Evolutionary conservation across 1,284 basidiomycete genomes (phyloP).

Genomic region (Megacollybia platyphylla): DNA sequence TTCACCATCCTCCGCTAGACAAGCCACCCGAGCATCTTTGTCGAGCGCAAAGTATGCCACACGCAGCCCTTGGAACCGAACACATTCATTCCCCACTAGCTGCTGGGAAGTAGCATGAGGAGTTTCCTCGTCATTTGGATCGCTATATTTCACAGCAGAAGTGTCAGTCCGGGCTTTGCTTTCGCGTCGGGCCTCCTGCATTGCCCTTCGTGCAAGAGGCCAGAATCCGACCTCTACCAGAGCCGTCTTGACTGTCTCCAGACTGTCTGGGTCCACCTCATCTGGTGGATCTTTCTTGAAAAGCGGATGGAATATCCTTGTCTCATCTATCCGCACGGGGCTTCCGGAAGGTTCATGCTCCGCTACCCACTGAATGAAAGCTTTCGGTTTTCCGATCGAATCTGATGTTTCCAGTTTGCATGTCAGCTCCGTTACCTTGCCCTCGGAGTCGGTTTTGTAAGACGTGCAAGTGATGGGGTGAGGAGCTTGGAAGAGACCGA

Average conservation of each 20-base stretch:
- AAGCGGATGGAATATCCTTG: constrained; percentile 83
- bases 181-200: constrained; percentile 57
- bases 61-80: constrained; percentile 94
- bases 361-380: constrained; percentile 98
- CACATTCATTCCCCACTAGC: constrained; percentile 84
- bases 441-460: constrained; percentile 66
- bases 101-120: constrained; percentile 69
- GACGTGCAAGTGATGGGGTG: constrained; percentile 90
- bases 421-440: constrained; percentile 69
- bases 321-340: constrained; percentile 81
- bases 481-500: constrained; percentile 94
- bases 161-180: constrained; percentile 50
- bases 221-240: constrained; percentile 89
- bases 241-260: constrained; percentile 71
- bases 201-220: constrained; percentile 62
- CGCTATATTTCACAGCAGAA: constrained; percentile 40
- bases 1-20: constrained; percentile 40
- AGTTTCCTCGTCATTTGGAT: constrained; percentile 31
- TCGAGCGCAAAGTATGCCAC: constrained; percentile 95
- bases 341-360: constrained; percentile 69
- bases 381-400: constrained; percentile 74
- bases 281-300: constrained; percentile 92
- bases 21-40: constrained; percentile 63
- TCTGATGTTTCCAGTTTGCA: constrained; percentile 69
- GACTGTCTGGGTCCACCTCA: constrained; percentile 70